phyloP scores from a whole-genome alignment of 1,284 basidiomycete species.

The Taiwanofungus camphoratus region DNA sequence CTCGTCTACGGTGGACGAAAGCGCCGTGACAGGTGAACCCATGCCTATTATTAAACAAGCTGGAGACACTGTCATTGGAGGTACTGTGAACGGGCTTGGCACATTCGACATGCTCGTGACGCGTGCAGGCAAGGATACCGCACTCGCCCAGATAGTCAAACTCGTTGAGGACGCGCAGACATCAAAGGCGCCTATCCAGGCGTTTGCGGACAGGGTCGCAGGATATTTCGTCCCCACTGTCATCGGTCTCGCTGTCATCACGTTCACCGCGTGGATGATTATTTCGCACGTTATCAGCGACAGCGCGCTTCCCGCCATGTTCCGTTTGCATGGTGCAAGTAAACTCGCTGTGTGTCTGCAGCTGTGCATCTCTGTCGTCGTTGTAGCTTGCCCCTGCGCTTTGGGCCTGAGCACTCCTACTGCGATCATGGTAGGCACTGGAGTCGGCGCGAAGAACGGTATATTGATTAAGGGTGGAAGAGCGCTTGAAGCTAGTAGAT shows the following conservation, averaged over 20 bases:
- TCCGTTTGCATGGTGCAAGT: constrained; percentile 77
- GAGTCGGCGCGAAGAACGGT: constrained; percentile 94
- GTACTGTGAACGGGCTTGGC: constrained; percentile 94
- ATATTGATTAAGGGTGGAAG: constrained; percentile 97
- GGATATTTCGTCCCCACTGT: constrained; percentile 95
- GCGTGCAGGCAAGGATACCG: constrained; percentile 93
- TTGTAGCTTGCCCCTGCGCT: constrained; percentile 98
- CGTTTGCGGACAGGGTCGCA: constrained; percentile 91
- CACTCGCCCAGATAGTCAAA: constrained; percentile 92
- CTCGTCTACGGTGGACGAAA: constrained; percentile 89
- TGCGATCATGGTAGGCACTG: constrained; percentile 99
- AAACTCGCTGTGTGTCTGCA: constrained; percentile 93
- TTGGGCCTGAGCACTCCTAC: constrained; percentile 96
- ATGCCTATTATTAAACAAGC: constrained; percentile 80
- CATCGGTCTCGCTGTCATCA: constrained; percentile 75
- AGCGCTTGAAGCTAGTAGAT: constrained; percentile 87
- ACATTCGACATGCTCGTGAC: constrained; percentile 96
- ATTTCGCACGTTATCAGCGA: constrained; percentile 62
- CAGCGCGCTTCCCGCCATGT: constrained; percentile 73
- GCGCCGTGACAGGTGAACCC: constrained; percentile 97
- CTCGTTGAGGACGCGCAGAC: constrained; percentile 98
- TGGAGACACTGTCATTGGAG: constrained; percentile 88
- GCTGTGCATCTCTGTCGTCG: constrained; percentile 96
- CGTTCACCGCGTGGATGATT: constrained; percentile 84
- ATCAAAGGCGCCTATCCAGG: constrained; percentile 96